Evolutionary conservation across 164 flowering plant genomes (phyloP).

Genomic region (Echeveria elegans): DNA sequence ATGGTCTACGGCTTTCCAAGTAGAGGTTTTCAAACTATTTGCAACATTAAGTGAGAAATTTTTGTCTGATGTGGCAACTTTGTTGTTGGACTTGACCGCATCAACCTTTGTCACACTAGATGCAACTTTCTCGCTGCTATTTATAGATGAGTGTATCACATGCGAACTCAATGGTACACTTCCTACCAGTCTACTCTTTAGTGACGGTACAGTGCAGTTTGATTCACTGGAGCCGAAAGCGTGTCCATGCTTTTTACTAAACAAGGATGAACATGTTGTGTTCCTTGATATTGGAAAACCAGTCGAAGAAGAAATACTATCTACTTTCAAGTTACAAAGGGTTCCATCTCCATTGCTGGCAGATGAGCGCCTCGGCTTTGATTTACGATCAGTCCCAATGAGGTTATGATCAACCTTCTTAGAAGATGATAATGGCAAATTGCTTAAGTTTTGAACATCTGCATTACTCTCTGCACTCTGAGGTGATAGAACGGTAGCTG

Average conservation of each 20-base stretch:
- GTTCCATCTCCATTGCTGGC: not conserved
- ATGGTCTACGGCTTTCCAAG: conserved; percentile 60
- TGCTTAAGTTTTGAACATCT: not conserved
- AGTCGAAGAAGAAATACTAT: too few species aligned
- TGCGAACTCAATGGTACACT: conserved; percentile 20
- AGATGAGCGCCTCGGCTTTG: conserved; percentile 4
- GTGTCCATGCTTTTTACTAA: conserved; percentile 15
- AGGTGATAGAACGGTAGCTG: conserved; percentile 9
- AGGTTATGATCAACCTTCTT: not conserved
- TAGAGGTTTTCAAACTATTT: conserved; percentile 46
- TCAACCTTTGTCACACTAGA: conserved; percentile 21
- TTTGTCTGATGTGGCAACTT: conserved; percentile 16
- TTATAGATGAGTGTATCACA: conserved; percentile 19
- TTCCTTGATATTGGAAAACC: not conserved
- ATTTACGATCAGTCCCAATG: not conserved
- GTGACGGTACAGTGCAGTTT: conserved; percentile 13
- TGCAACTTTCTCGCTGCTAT: conserved; percentile 11
- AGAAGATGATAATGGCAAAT: not conserved
- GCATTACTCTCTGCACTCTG: not conserved
- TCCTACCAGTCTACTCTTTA: conserved; percentile 18
- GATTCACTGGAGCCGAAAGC: conserved; percentile 8
- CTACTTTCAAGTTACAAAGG: not conserved
- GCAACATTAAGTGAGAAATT: conserved; percentile 20
- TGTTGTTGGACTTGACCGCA: conserved; percentile 8
- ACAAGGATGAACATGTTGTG: conserved; percentile 13